Evolutionary conservation across 2,329 filamentous ascomycete species (phyloP), one percentile per base, ranked within the genome.

Genomic region (Fonsecaea pugnacius): DNA sequence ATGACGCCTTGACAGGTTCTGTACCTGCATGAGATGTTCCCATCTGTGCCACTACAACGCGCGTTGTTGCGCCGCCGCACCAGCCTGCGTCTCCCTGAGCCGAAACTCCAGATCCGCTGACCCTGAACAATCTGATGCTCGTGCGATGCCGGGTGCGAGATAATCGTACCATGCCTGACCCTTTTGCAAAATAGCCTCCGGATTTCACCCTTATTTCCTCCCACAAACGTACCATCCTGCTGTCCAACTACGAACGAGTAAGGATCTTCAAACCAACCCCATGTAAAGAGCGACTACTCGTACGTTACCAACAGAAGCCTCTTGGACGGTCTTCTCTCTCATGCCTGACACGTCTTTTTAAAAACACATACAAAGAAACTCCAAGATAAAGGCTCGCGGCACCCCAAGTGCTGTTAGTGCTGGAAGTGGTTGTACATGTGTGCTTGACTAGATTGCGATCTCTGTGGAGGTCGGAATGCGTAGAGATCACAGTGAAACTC

Each of bases 11-110:
- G 38, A 43, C 16, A 43, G 38, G 18, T 43, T 43, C 36, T 36
- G 40, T 57, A 40, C 40, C 54, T 57, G 43, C 43, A 48, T 24
- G 18, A 48, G 21, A 48, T 12, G 43, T 12, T 27, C 43, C 2
- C 43, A 24, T 12, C 43, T 48, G 43, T 48, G 43, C 10, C 43
- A 24, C 43, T 43, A 4, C 38, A 6, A 43, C 38, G 16, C 16
- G 12, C 18, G n/a, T 43, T 16, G 38, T 14, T 18, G 38, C 38
- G 12, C 5, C 38, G 38, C 38, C 18, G 27, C 27, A 30, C 27
- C 27, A 30, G 27, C 38, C n/a, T 43, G 16, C 9, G 8, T 43
- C 38, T 18, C 16, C 38, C 38, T 8, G 38, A 16, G 9, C 38
- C 38, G 12, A n/a, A n/a, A 43, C 38, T 43, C n/a, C 5, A 27